A percentile compares a stretch with the other conserved stretches of the same genome.
Conservation (phyloP, 768 basidiomycete species). For the Leccinum imitatum region DNA sequence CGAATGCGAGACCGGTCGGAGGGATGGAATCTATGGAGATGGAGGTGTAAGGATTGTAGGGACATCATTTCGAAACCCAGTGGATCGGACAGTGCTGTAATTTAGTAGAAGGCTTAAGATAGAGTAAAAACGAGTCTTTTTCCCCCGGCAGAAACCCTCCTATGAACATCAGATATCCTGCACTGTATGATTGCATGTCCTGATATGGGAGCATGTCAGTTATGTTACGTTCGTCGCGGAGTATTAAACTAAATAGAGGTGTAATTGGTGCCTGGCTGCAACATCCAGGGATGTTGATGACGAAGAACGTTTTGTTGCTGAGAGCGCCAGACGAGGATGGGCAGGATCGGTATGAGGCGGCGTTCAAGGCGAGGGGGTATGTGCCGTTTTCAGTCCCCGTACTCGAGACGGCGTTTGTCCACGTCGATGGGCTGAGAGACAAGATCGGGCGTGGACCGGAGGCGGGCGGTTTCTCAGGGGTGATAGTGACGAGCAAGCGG, state of each 20-base stretch:
- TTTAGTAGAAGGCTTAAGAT: background rate
- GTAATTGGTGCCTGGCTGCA: too few species aligned
- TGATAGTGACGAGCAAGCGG: conserved; percentile 78
- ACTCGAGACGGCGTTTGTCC: conserved; percentile 62
- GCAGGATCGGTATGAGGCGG: conserved; percentile 58
- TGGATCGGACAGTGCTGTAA: background rate
- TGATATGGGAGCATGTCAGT: background rate
- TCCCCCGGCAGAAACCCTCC: background rate
- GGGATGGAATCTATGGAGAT: too few species aligned
- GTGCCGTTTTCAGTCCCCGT: conserved; percentile 62
- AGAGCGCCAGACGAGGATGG: conserved; percentile 35
- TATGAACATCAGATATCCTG: background rate
- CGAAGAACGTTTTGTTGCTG: conserved; percentile 42
- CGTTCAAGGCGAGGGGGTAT: conserved; percentile 50
- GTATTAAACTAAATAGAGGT: too few species aligned
- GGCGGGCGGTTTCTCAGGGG: conserved; percentile 44
- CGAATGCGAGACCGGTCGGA: background rate
- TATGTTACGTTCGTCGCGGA: too few species aligned
- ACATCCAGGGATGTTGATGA: background rate
- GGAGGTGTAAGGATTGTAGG: background rate
- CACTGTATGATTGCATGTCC: background rate
- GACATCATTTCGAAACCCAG: background rate
- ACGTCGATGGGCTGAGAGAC: conserved; percentile 44
- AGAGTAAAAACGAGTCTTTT: background rate
- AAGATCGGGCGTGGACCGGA: conserved; percentile 42